Conservation (phyloP, 768 basidiomycete genomes). For the Coprinellus aureogranulatus region DNA sequence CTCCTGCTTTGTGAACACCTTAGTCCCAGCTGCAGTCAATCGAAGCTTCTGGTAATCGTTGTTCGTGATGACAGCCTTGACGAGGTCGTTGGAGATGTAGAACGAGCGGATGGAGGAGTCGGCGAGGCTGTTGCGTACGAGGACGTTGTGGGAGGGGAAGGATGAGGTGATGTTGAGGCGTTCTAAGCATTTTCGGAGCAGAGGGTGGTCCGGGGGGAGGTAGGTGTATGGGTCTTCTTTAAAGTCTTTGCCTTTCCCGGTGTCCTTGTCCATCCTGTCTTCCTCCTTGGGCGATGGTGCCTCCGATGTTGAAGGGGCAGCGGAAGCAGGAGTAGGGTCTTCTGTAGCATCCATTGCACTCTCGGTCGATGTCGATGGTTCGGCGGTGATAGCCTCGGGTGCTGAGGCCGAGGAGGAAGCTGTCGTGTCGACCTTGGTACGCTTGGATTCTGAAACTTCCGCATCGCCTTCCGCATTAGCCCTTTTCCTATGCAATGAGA, state of each 20-base stretch:
- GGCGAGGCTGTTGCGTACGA: slow-evolving; percentile 76
- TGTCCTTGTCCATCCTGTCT: slow-evolving; percentile 26
- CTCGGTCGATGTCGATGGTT: neutral
- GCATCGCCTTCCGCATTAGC: neutral
- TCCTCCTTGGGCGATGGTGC: too few relatives aligned
- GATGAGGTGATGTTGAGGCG: slow-evolving; percentile 62
- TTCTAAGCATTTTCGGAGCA: slow-evolving; percentile 71
- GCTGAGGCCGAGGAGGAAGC: slow-evolving; percentile 1
- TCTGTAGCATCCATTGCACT: neutral
- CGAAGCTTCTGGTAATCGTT: slow-evolving; percentile 86
- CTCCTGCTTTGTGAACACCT: slow-evolving; percentile 90
- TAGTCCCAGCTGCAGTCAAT: slow-evolving; percentile 90
- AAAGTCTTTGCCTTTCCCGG: slow-evolving; percentile 37
- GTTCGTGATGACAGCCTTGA: slow-evolving; percentile 72
- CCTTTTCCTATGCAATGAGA: too few relatives aligned
- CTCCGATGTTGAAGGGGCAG: slow-evolving; percentile 11
- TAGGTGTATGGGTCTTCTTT: slow-evolving; percentile 93
- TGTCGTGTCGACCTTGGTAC: slow-evolving; percentile 32
- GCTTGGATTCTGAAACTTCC: slow-evolving; percentile 53
- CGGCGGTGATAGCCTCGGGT: neutral
- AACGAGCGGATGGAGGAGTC: slow-evolving; percentile 74
- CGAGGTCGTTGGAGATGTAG: slow-evolving; percentile 83
- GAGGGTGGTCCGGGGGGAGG: slow-evolving; percentile 65
- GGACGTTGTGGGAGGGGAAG: slow-evolving; percentile 76
- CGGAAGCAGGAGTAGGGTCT: neutral